Conservation (phyloP, 352 stramenopile genomes). For the Phytophthora tentaculata region DNA sequence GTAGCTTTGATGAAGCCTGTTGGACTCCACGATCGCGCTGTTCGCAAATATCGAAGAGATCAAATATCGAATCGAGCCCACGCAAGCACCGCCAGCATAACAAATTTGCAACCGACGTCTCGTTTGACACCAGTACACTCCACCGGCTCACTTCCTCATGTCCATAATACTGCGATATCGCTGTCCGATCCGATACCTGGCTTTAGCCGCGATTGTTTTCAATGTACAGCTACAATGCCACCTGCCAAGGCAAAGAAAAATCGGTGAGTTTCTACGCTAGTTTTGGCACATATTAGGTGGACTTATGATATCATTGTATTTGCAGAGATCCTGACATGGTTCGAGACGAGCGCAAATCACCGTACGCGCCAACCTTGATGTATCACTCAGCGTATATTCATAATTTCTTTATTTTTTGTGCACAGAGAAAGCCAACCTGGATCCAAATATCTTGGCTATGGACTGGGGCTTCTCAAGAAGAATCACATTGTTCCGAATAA, state of each 20-base stretch:
- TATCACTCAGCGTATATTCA: slow-evolving; percentile 3
- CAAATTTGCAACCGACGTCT: slow-evolving; percentile 23
- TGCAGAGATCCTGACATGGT: slow-evolving; percentile 20
- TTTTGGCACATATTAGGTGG: no score
- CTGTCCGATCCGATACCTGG: slow-evolving; percentile 1
- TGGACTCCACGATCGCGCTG: slow-evolving; percentile 59
- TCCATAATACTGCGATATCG: slow-evolving; percentile 1
- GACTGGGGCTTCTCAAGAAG: slow-evolving; percentile 79
- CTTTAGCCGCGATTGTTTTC: slow-evolving; percentile 66
- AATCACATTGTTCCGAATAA: slow-evolving; percentile 62
- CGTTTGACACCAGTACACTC: slow-evolving; percentile 38
- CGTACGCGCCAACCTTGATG: slow-evolving; percentile 24
- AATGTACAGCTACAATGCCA: slow-evolving; percentile 42
- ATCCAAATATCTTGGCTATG: slow-evolving; percentile 80
- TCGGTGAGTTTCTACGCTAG: slow-evolving; percentile 19
- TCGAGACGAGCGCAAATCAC: slow-evolving; percentile 26
- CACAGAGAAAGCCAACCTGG: slow-evolving; percentile 52
- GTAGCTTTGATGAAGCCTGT: slow-evolving; percentile 58
- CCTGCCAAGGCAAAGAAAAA: slow-evolving; percentile 19
- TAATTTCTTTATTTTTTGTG: slow-evolving; percentile 13
- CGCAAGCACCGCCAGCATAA: slow-evolving; percentile 46
- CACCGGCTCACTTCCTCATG: slow-evolving; percentile 13
- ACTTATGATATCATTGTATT: neutral
- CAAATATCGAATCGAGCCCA: slow-evolving; percentile 69
- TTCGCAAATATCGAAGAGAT: slow-evolving; percentile 73